A percentile compares a stretch with the other conserved stretches of the same genome.
Evolutionary conservation across 495 filamentous ascomycete species (phyloP).

Genomic region (Hypoxylon subgilvum): DNA sequence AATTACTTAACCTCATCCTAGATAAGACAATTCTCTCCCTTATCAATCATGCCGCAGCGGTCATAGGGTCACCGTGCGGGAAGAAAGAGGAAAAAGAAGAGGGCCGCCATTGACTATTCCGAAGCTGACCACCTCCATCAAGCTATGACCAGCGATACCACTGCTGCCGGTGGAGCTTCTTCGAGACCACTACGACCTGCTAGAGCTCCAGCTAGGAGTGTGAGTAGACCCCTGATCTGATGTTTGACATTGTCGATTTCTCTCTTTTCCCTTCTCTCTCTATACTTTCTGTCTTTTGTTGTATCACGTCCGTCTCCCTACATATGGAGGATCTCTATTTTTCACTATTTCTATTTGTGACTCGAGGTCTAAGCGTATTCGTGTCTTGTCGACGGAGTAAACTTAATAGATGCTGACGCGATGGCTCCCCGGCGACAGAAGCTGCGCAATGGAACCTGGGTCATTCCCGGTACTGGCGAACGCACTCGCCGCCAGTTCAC

Average conservation of each 20-base stretch:
- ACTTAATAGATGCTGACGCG: constrained; percentile 28
- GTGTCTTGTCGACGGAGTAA: constrained; percentile 9
- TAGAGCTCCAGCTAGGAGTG: constrained; percentile 25
- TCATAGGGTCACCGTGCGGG: constrained; percentile 30
- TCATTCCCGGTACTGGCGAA: constrained; percentile 66
- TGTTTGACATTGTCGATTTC: background rate
- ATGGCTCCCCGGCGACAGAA: constrained; percentile 50
- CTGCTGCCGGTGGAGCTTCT: constrained; percentile 29
- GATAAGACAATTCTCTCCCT: background rate
- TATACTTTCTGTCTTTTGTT: background rate
- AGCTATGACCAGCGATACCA: constrained; percentile 34
- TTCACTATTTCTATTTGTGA: constrained; percentile 8
- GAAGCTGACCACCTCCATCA: background rate
- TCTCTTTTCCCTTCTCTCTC: constrained; percentile 3
- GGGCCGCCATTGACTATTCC: constrained; percentile 7
- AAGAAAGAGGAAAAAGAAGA: constrained; percentile 28
- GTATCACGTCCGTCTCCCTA: too few species aligned
- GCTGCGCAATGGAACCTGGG: constrained; percentile 66
- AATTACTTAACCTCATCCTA: constrained; percentile 1
- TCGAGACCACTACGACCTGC: constrained; percentile 23
- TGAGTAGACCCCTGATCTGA: constrained; percentile 23
- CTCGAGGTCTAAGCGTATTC: background rate
- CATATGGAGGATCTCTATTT: too few species aligned
- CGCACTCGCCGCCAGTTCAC: constrained; percentile 64
- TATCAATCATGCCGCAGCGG: constrained; percentile 20